Evolutionary conservation across 139 green algal genomes (phyloP).

Genomic region (Deuterostichococcus epilithicus): DNA sequence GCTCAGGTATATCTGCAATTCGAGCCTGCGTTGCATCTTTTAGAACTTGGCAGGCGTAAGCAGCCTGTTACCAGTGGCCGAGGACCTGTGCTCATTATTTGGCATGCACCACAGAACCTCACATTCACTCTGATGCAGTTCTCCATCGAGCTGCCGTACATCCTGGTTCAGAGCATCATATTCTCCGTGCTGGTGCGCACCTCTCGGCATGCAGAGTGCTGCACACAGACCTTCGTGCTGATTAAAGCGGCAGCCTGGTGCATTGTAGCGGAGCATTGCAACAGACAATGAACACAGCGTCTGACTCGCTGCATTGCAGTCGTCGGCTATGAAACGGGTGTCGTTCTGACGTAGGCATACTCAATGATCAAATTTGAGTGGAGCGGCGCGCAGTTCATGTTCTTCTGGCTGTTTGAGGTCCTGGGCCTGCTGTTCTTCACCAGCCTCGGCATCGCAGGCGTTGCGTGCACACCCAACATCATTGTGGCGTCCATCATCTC

Average conservation of each 20-base stretch:
- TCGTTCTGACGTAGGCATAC: constrained; percentile 23
- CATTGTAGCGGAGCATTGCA: no score
- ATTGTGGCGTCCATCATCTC: constrained; percentile 16
- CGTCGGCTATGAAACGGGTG: no score
- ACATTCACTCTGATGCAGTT: neutral
- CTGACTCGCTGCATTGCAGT: no score
- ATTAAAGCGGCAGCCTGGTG: no score
- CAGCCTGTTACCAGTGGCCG: no score
- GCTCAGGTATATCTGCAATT: neutral
- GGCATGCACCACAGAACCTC: no score
- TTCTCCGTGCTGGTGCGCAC: constrained; percentile 7
- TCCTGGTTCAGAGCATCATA: constrained; percentile 9
- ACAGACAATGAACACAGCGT: no score
- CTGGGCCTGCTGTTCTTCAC: constrained; percentile 33
- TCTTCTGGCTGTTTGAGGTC: constrained; percentile 24
- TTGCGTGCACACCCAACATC: constrained; percentile 5
- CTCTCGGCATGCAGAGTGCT: no score
- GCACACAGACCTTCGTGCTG: no score
- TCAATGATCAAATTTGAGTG: constrained; percentile 28
- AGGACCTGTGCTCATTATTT: no score
- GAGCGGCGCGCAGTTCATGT: constrained; percentile 24
- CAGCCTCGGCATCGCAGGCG: neutral
- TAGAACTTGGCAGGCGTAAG: no score
- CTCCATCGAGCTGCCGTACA: constrained; percentile 18
- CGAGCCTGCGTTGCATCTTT: no score